phyloP scores from a whole-genome alignment of 352 stramenopile genomes.

The Phytophthora ramorum region DNA sequence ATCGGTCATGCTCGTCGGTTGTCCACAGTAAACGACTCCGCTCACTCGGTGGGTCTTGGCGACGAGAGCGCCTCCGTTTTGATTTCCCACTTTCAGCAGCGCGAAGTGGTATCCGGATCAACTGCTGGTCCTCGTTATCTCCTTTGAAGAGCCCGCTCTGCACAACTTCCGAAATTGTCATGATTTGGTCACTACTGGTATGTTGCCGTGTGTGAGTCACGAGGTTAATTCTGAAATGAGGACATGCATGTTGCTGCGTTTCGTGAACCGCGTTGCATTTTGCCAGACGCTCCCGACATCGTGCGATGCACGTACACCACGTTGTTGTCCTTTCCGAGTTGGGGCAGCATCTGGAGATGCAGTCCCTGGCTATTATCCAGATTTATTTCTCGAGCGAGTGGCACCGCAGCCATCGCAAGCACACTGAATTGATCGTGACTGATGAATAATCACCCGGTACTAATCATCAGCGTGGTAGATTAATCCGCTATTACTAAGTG shows the following conservation, averaged over 20 bases:
- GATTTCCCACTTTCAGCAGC: constrained; percentile 6
- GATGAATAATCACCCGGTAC: background rate
- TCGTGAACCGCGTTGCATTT: constrained; percentile 20
- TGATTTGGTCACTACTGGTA: constrained; percentile 2
- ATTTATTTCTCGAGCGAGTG: constrained; percentile 34
- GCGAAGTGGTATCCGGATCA: constrained; percentile 32
- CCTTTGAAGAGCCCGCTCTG: constrained; percentile 29
- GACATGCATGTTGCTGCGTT: background rate
- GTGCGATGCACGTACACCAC: background rate
- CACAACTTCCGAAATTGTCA: constrained; percentile 31
- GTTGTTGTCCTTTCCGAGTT: constrained; percentile 14
- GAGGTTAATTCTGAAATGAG: constrained; percentile 25
- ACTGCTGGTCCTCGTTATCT: constrained; percentile 29
- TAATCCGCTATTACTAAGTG: background rate
- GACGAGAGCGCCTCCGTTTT: constrained; percentile 20
- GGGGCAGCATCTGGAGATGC: constrained; percentile 23
- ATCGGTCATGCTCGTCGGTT: constrained; percentile 42
- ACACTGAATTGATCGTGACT: constrained; percentile 24
- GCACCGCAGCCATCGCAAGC: constrained; percentile 9
- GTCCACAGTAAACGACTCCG: constrained; percentile 40
- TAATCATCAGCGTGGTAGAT: background rate
- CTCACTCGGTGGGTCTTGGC: constrained; percentile 25
- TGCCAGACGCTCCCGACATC: constrained; percentile 16
- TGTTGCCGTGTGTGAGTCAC: constrained; percentile 13
- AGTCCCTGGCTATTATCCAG: constrained; percentile 35